Evolutionary conservation across 179 eudicot genomes (phyloP).

Genomic region (Monotropa hypopitys): DNA sequence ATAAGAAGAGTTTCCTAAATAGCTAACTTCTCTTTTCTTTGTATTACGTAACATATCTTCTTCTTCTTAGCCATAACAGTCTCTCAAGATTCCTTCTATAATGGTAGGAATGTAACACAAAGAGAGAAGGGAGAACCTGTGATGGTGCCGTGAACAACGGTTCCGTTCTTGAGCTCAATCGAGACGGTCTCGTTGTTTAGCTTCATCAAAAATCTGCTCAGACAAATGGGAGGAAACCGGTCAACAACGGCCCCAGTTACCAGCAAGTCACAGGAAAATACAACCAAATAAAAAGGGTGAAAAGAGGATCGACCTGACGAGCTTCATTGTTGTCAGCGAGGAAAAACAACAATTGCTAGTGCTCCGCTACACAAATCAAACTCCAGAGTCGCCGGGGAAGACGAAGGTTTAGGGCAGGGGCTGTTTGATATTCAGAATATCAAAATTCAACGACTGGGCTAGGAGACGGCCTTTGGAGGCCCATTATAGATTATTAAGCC

Average conservation of each 20-base stretch:
- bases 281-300: not conserved
- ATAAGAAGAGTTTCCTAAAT: no score
- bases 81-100: no score
- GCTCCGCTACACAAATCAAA: not conserved
- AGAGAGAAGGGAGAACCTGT: not conserved
- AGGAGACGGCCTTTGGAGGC: not conserved
- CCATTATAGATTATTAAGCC: not conserved
- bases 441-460: not conserved
- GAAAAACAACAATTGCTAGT: not conserved
- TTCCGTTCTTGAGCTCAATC: constrained; percentile 13
- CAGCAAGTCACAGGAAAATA: not conserved
- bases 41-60: no score
- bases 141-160: constrained; percentile 10
- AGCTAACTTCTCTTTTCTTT: no score
- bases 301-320: constrained; percentile 2
- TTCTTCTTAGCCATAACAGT: no score
- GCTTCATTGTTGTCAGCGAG: constrained; percentile 6
- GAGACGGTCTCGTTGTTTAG: constrained; percentile 12
- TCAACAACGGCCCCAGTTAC: not conserved
- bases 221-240: not conserved
- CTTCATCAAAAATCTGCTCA: constrained; percentile 8
- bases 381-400: not conserved
- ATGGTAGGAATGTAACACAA: no score
- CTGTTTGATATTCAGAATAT: not conserved
- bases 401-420: not conserved